phyloP scores from a whole-genome alignment of 371 early-diverging fungal genomes.

The Batrachochytrium dendrobatidis region DNA sequence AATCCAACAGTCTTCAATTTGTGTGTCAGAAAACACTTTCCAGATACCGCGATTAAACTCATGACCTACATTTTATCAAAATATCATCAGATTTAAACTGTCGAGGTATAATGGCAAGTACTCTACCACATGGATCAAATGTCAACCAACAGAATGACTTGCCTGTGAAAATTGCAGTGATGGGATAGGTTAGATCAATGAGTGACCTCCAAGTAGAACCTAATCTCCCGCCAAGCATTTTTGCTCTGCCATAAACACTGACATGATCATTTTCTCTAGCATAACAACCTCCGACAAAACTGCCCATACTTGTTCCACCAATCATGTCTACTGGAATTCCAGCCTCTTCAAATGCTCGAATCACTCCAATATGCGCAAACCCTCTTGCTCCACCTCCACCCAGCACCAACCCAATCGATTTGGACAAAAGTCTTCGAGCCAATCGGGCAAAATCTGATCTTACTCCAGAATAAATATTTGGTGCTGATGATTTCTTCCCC shows the following conservation, averaged over 20 bases:
- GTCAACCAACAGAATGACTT: slow-evolving; percentile 4
- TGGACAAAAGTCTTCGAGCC: slow-evolving; percentile 87
- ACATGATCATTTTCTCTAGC: slow-evolving; percentile 85
- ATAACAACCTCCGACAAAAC: slow-evolving; percentile 95
- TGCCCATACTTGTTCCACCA: slow-evolving; percentile 97
- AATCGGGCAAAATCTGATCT: slow-evolving; percentile 70
- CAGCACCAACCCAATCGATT: slow-evolving; percentile 95
- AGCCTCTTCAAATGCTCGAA: slow-evolving; percentile 96
- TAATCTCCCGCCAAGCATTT: slow-evolving; percentile 76
- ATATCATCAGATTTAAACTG: neutral
- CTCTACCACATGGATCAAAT: neutral
- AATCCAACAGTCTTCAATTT: slow-evolving; percentile 98
- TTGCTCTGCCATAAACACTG: slow-evolving; percentile 77
- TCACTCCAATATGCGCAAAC: slow-evolving; percentile 91
- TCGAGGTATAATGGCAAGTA: neutral
- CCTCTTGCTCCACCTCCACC: slow-evolving; percentile 99
- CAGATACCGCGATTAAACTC: slow-evolving; percentile 94
- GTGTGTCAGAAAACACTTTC: slow-evolving; percentile 81
- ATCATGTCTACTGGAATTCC: slow-evolving; percentile 98
- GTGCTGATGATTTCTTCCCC: slow-evolving; percentile 6
- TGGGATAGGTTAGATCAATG: slow-evolving; percentile 95
- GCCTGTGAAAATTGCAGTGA: slow-evolving; percentile 82
- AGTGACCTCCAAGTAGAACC: slow-evolving; percentile 82
- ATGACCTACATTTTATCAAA: slow-evolving; percentile 47
- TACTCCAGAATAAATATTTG: slow-evolving; percentile 30